Evolutionary conservation across 805 yeast genomes (phyloP), one percentile per base, ranked within the genome.

Genomic region (Komagataella mondaviorum): DNA sequence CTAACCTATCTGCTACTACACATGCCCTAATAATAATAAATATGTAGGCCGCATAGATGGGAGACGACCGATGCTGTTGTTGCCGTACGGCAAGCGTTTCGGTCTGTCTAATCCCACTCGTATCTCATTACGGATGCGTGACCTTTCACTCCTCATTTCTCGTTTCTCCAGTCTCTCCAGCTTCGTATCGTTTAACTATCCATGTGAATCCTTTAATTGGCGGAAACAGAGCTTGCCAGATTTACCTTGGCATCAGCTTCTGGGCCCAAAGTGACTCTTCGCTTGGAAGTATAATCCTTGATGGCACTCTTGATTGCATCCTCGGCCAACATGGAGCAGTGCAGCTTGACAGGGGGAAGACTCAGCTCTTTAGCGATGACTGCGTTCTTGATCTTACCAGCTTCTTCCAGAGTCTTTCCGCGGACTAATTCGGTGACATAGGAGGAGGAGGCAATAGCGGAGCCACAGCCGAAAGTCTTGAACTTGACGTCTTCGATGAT

Each of bases 381-480:
- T 6, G 96, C 88, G 71, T 93, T 93, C 69, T 91, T 93, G 67
- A 93, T 86, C 68, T 80, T 77, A 52, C 88, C 82, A 20, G 98
- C 98, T 64, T 93, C 97, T 51, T 91, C 97, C 49, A 93, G 71
- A 47, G 93, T 78, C 81, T 88, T 89, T 46, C 99, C 99, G 64
- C 91, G 85, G 53, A 93, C 96, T 56, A 93, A 76, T 64, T 90
- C 97, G 3, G 99, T 93, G 62, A 93, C 93, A 66, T 85, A 93
- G 1, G 96, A 87, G 7, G 95, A 85, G 2, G 96, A 86, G 1
- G 99, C 99, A 65, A 93, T 93, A 50, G 99, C 99, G 2, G 93
- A 82, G 47, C 99, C 99, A 67, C 99, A 93, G n/a, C 99, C 99
- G 71, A 93, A 93, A 3, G 99, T 93, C 78, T 93, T 93, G 71